Evolutionary conservation across 768 basidiomycete genomes (phyloP).

Genomic region (Suillus subaureus): DNA sequence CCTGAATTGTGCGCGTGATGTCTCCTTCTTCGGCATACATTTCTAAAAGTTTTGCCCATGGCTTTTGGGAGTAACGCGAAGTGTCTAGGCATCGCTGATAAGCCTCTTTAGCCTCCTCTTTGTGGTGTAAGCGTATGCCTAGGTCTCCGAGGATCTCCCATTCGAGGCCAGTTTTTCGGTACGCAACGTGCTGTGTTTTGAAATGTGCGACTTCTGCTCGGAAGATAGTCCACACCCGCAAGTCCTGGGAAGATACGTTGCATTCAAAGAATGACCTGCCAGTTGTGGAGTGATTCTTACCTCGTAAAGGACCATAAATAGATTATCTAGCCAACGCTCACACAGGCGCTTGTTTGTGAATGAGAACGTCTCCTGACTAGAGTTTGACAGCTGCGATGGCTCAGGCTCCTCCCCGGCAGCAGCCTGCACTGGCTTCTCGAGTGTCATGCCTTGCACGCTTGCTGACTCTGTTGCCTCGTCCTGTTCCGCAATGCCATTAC

Average conservation of each 20-base stretch:
- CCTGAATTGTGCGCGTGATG: constrained; percentile 86
- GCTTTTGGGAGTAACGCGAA: constrained; percentile 84
- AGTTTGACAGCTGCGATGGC: constrained; percentile 24
- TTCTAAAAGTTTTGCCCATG: constrained; percentile 92
- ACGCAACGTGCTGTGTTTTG: constrained; percentile 97
- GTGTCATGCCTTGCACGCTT: constrained; percentile 27
- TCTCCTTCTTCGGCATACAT: constrained; percentile 98
- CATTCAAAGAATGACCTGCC: not conserved
- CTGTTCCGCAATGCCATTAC: constrained; percentile 32
- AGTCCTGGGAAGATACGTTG: constrained; percentile 56
- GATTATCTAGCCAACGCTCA: constrained; percentile 96
- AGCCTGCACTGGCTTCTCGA: constrained; percentile 48
- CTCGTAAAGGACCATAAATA: constrained; percentile 99
- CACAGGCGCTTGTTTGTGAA: constrained; percentile 97
- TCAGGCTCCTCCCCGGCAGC: constrained; percentile 37
- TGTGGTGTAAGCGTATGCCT: constrained; percentile 91
- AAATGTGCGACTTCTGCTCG: constrained; percentile 98
- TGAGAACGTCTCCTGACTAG: constrained; percentile 68
- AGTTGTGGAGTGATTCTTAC: constrained; percentile 41
- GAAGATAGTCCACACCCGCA: constrained; percentile 99
- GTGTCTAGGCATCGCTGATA: constrained; percentile 93
- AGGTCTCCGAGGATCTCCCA: constrained; percentile 99
- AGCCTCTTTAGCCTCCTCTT: constrained; percentile 98
- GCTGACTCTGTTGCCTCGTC: constrained; percentile 39
- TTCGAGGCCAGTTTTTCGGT: constrained; percentile 94